phyloP scores from a whole-genome alignment of 805 yeast genomes.

The Ogataea parapolymorpha region DNA sequence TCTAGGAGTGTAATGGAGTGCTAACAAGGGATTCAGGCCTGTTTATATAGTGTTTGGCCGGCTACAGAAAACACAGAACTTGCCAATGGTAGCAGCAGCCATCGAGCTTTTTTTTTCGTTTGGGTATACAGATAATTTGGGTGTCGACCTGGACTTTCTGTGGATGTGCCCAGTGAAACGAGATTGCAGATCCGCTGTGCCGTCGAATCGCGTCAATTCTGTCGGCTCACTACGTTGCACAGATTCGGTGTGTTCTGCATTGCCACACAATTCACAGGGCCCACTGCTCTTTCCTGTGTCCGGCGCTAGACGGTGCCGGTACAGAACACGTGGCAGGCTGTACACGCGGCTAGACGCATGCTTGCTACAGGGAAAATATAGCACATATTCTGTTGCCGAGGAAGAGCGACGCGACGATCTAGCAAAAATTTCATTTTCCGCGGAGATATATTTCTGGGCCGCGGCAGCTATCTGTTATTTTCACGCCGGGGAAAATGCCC shows the following conservation, averaged over 20 bases:
- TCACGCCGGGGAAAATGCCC: neutral
- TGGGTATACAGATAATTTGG: neutral
- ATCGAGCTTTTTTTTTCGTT: neutral
- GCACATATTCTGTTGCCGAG: neutral
- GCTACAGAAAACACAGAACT: slow-evolving; percentile 4
- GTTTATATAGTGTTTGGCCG: neutral
- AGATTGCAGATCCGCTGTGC: neutral
- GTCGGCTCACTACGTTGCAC: neutral
- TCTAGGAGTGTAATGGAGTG: neutral
- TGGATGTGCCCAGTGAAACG: neutral
- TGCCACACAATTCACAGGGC: too few relatives aligned
- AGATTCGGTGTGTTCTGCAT: neutral
- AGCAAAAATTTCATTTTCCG: neutral
- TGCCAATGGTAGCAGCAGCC: neutral
- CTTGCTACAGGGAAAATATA: neutral
- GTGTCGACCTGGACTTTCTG: neutral
- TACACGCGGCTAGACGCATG: neutral
- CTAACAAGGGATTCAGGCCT: neutral
- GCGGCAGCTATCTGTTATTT: slow-evolving; percentile 2
- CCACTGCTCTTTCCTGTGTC: too few relatives aligned
- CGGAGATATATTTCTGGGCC: slow-evolving; percentile 1
- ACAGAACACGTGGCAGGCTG: neutral
- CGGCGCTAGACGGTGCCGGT: too few relatives aligned
- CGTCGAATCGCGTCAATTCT: neutral
- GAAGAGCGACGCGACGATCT: slow-evolving; percentile 1